Base-by-base conservation (phyloP, 208 protist genomes). In the Acanthamoeba lenticulata region DNA sequence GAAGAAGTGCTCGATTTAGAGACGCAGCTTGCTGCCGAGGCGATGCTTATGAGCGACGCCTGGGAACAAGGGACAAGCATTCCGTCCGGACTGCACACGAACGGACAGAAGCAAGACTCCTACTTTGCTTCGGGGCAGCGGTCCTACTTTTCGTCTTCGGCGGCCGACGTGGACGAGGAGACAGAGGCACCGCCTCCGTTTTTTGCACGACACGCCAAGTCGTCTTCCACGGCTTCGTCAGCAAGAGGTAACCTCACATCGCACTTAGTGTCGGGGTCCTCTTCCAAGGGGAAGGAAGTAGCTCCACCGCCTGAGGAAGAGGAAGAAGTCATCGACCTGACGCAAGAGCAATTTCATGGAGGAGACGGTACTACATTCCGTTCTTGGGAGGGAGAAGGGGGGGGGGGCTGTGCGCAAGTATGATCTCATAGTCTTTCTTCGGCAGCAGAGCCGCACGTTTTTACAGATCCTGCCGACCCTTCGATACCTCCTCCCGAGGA, bases 311-410 rank as follows among this genome's bases (percentile, higher is more conserved):
- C 29, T 38, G 38, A 27, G n/a, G 69, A 81, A 0, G 67, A n/a
- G 34, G 69, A 81, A 29, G 69, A 47, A 36, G 69, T 81, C 21
- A 81, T 81, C 32, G 69, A 81, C 69, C 19, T 81, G 38, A 81
- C 69, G 3, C 69, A 81, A 32, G 69, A 81, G 27, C 5, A 19
- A 9, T 7, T 45, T 45, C 40, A 21, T 40, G 34, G 36, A 47
- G 21, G 69, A 47, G 69, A 45, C n/a, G 69, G 69, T 81, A 47
- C 24, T n/a, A 7, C 24, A 60, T 5, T 27, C 24, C n/a, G n/a
- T n/a, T n/a, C n/a, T n/a, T n/a, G n/a, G n/a, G n/a, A n/a, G n/a
- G n/a, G n/a, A n/a, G n/a, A n/a, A n/a, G n/a, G n/a, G n/a, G n/a
- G n/a, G n/a, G n/a, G n/a, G n/a, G n/a, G n/a, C n/a, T n/a, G n/a